Evolutionary conservation across 345 rosid species (phyloP), one percentile per base, ranked within the genome.

Genomic region (Nephelium lappaceum): DNA sequence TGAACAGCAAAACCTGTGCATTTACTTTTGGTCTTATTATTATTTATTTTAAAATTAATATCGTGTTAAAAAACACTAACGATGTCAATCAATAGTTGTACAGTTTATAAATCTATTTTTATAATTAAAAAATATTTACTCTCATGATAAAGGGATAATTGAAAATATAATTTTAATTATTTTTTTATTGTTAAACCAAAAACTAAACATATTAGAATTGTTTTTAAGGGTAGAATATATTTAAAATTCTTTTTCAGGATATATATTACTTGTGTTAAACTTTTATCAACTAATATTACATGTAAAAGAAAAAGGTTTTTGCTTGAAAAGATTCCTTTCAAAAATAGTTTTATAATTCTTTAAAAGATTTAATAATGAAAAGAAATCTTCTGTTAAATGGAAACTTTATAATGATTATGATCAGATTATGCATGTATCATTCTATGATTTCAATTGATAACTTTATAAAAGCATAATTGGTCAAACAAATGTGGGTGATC

Each of bases 401-500:
- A 49, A 49, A 18, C 58, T 53, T 53, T 53, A n/a, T 16, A 18
- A 53, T 53, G 65, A 77, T 73, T 51, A 80, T 19, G 47, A 63
- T 61, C 45, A 67, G 77, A 55, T 57, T 63, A 49, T 15, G 36
- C 6, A 41, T 8, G 43, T 6, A 41, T 5, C 61, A 55, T 71
- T 47, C 10, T 18, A 76, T 73, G 67, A 79, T 47, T 74, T 63
- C n/a, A 71, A 11, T 27, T 38, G 72, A 11, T 27, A 69, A 58
- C 79, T 51, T 77, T 75, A 4, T 23, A 15, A 71, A 70, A 43
- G 2, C 74, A 61, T 72, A 70, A 75, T 83, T 69, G 83, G 83
- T 83, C 85, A 84, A 53, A 84, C 45, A 15, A 73, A 73, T 67
- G 47, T 55, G 67, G 77, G 85, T 77, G 81, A 69, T 72, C 80